These are phyloP conservation scores for Trichomonascaceae sp. DNA, from an alignment of 1,139 yeast genomes.

Conservation along the genomic window DNA sequence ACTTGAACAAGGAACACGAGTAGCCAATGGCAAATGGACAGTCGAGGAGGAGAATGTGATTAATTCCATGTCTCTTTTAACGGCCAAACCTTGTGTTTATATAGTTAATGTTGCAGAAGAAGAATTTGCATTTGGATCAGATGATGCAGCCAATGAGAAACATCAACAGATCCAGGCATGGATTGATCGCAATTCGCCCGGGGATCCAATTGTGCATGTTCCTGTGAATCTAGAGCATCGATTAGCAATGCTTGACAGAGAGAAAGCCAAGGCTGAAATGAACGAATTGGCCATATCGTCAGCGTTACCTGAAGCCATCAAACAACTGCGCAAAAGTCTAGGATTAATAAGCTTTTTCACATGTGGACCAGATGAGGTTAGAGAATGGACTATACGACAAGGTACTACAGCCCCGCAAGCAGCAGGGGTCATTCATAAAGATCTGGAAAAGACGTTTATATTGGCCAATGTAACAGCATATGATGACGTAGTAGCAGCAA, in stretches of 20 bases:
- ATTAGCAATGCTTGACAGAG: slow-evolving; percentile 66
- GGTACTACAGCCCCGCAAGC: slow-evolving; percentile 73
- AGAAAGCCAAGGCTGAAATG: slow-evolving; percentile 75
- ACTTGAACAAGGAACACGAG: slow-evolving; percentile 75
- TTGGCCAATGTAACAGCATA: slow-evolving; percentile 60
- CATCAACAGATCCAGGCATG: slow-evolving; percentile 64
- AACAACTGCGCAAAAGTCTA: slow-evolving; percentile 53
- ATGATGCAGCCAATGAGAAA: slow-evolving; percentile 18
- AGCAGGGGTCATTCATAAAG: slow-evolving; percentile 82
- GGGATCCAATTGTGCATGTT: slow-evolving; percentile 79
- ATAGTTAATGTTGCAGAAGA: slow-evolving; percentile 85
- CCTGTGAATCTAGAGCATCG: slow-evolving; percentile 83
- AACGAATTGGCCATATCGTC: slow-evolving; percentile 69
- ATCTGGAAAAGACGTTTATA: slow-evolving; percentile 69
- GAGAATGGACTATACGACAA: slow-evolving; percentile 74
- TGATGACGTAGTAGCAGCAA: slow-evolving; percentile 24
- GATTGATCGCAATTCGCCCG: slow-evolving; percentile 82
- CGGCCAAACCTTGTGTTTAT: slow-evolving; percentile 91
- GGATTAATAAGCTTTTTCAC: slow-evolving; percentile 74
- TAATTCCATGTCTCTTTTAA: slow-evolving; percentile 72
- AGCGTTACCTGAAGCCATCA: slow-evolving; percentile 74
- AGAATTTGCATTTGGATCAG: slow-evolving; percentile 68
- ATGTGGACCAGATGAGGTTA: slow-evolving; percentile 71
- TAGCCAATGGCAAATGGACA: slow-evolving; percentile 76
- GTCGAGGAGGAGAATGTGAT: slow-evolving; percentile 69